A percentile compares a stretch with the other conserved stretches of the same genome.
Conservation (phyloP, 306 rosid genomes). For the Dryas alaskensis region DNA sequence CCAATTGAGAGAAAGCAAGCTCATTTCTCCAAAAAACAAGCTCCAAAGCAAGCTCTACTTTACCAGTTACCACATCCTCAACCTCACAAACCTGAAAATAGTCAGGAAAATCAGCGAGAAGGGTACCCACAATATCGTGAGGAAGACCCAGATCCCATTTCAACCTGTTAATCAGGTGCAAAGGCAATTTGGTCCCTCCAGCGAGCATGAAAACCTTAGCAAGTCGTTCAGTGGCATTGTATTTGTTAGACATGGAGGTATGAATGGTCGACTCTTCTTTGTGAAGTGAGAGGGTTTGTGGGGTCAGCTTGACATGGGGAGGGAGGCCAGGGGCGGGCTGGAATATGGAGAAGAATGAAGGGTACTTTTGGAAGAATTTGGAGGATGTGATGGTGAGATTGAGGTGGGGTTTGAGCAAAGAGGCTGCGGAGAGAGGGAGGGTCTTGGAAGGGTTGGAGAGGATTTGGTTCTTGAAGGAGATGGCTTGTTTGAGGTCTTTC, state of each 20-base stretch:
- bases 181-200: constrained; percentile 54
- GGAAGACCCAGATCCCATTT: constrained; percentile 94
- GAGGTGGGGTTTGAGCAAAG: constrained; percentile 50
- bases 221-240: constrained; percentile 55
- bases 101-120: constrained; percentile 73
- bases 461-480: constrained; percentile 61
- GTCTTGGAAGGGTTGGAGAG: constrained; percentile 52
- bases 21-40: constrained; percentile 66
- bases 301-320: constrained; percentile 57
- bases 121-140: constrained; percentile 43
- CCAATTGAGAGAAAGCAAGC: constrained; percentile 65
- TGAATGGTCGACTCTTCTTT: constrained; percentile 54
- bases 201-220: constrained; percentile 72
- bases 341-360: constrained; percentile 46
- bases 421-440: constrained; percentile 54
- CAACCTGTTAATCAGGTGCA: constrained; percentile 59
- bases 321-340: constrained; percentile 53
- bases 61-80: constrained; percentile 47
- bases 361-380: constrained; percentile 50
- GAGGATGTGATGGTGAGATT: constrained; percentile 49
- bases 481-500: constrained; percentile 58
- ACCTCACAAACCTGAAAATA: constrained; percentile 62
- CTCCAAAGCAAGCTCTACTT: constrained; percentile 64
- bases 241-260: constrained; percentile 34
- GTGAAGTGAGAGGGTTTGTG: constrained; percentile 53